phyloP scores from a whole-genome alignment of 164 flowering plant species.

The Cinnamomum chago region DNA sequence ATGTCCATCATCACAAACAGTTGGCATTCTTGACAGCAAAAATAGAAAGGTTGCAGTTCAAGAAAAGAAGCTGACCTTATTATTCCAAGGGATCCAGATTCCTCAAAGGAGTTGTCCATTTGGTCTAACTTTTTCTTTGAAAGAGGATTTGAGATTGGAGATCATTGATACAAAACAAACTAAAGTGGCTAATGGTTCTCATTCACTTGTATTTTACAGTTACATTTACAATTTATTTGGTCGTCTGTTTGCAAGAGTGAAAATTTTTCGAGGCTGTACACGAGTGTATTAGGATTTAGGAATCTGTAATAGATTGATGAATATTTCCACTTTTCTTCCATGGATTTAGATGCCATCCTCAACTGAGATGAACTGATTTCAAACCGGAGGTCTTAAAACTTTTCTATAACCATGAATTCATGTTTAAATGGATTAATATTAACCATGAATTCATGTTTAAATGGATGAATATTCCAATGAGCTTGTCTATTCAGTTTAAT shows the following conservation, averaged over 20 bases:
- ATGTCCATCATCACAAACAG: neutral
- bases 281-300: neutral
- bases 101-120: neutral
- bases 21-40: neutral
- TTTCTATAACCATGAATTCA: neutral
- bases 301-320: neutral
- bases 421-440: neutral
- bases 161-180: neutral
- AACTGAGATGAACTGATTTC: neutral
- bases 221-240: neutral
- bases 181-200: neutral
- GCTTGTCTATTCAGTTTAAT: too few relatives aligned
- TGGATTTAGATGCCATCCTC: neutral
- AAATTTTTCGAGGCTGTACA: neutral
- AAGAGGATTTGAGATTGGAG: neutral
- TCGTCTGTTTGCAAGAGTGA: neutral
- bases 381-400: neutral
- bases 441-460: too few relatives aligned
- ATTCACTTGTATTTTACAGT: neutral
- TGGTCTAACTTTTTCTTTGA: neutral
- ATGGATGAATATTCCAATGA: neutral
- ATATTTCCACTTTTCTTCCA: neutral
- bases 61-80: neutral
- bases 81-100: neutral
- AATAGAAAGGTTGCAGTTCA: neutral